These are phyloP conservation scores for Aureobasidium namibiae DNA, from an alignment of 2,329 filamentous ascomycete genomes.

Conservation along the genomic window DNA sequence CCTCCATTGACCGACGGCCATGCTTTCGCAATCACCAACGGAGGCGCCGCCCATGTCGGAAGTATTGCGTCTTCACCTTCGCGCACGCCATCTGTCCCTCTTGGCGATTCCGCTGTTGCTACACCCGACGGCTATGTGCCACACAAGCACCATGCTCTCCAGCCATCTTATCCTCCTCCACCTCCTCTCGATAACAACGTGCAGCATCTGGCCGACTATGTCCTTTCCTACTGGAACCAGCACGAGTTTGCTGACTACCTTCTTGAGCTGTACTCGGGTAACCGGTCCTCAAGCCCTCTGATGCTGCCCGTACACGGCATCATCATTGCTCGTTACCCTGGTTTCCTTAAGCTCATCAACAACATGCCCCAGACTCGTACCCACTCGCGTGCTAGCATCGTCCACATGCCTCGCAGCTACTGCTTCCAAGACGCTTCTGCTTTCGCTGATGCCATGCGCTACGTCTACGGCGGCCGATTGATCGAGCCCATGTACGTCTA, in stretches of 20 bases:
- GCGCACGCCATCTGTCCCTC: neutral
- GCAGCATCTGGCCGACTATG: conserved; percentile 10
- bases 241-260: conserved; percentile 15
- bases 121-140: neutral
- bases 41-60: neutral
- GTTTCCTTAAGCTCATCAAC: conserved; percentile 6
- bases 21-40: neutral
- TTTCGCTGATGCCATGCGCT: conserved; percentile 14
- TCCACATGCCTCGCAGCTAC: conserved; percentile 5
- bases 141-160: conserved; percentile 16
- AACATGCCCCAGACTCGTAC: neutral
- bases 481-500: conserved; percentile 7
- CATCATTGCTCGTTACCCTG: conserved; percentile 13
- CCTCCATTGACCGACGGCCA: neutral
- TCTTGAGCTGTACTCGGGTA: conserved; percentile 10
- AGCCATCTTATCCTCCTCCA: conserved; percentile 23
- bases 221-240: conserved; percentile 13
- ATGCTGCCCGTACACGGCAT: conserved; percentile 14
- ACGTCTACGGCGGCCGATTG: conserved; percentile 12
- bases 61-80: conserved; percentile 2
- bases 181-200: conserved; percentile 6
- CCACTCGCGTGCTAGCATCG: neutral
- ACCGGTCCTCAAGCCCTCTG: neutral
- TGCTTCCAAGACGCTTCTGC: conserved; percentile 6
- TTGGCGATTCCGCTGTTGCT: conserved; percentile 1